Percentiles rank a stretch among this genome's conserved stretches.
Evolutionary conservation across 495 filamentous ascomycete genomes (phyloP).

Genomic region (Mytilinidion resinicola): DNA sequence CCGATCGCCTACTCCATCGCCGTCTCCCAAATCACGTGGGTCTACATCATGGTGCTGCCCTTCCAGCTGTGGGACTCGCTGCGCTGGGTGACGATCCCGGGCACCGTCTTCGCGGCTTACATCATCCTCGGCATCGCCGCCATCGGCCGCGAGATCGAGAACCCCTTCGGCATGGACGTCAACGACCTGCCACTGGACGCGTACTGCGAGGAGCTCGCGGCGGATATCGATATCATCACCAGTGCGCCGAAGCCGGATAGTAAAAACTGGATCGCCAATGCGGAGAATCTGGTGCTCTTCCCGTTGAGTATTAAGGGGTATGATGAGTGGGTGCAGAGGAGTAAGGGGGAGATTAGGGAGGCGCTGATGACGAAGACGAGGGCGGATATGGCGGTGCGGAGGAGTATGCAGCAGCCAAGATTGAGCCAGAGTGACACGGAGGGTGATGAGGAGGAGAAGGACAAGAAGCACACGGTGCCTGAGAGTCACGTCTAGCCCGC

Average conservation of each 20-base stretch:
- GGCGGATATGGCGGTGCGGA: constrained; percentile 19
- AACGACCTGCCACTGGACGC: constrained; percentile 79
- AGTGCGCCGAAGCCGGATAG: constrained; percentile 48
- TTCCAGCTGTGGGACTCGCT: constrained; percentile 69
- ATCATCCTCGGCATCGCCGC: constrained; percentile 78
- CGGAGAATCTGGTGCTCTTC: constrained; percentile 62
- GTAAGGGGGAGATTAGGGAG: constrained; percentile 53
- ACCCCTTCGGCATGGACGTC: constrained; percentile 86
- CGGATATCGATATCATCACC: constrained; percentile 70
- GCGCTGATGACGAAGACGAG: constrained; percentile 39
- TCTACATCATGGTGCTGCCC: constrained; percentile 76
- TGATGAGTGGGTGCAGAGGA: constrained; percentile 55
- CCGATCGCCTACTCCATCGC: constrained; percentile 82
- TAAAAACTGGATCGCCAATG: constrained; percentile 51
- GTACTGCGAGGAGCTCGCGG: constrained; percentile 67
- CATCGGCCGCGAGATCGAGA: constrained; percentile 70
- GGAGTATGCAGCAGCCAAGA: constrained; percentile 5
- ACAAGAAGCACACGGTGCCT: neutral
- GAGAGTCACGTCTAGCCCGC: neutral
- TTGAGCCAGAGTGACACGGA: neutral
- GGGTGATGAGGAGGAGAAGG: neutral
- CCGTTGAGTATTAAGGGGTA: constrained; percentile 57
- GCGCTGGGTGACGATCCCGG: constrained; percentile 78
- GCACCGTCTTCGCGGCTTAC: constrained; percentile 67
- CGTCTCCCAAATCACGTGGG: constrained; percentile 83